Conservation (phyloP, 768 basidiomycete genomes). For the Cystobasidiopsis lactophilus region DNA sequence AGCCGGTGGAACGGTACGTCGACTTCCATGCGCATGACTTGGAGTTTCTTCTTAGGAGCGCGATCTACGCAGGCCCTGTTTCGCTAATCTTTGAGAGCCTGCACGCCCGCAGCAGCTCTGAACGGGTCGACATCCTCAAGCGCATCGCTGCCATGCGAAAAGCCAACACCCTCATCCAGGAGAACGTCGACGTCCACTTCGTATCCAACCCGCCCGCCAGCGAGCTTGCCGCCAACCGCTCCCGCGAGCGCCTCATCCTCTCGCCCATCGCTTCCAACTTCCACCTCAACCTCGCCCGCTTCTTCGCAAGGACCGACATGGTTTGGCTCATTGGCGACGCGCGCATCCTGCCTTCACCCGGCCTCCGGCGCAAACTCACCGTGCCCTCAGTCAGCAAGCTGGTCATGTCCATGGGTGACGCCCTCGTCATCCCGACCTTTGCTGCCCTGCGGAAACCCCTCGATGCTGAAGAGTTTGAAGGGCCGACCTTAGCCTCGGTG, state of each 20-base stretch:
- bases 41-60: no score
- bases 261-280: slow-evolving; percentile 16
- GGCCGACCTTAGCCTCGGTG: slow-evolving; percentile 4
- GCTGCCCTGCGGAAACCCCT: slow-evolving; percentile 13
- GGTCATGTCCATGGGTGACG: slow-evolving; percentile 16
- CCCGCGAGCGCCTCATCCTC: slow-evolving; percentile 17
- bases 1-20: slow-evolving; percentile 13
- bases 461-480: neutral
- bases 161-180: slow-evolving; percentile 11
- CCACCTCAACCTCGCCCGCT: slow-evolving; percentile 21
- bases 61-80: slow-evolving; percentile 15
- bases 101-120: slow-evolving; percentile 10
- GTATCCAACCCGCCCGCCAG: slow-evolving; percentile 12
- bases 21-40: no score
- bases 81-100: slow-evolving; percentile 18
- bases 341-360: slow-evolving; percentile 11
- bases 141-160: slow-evolving; percentile 11
- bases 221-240: slow-evolving; percentile 11
- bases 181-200: slow-evolving; percentile 18
- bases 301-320: slow-evolving; percentile 19
- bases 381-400: slow-evolving; percentile 8
- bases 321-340: slow-evolving; percentile 19
- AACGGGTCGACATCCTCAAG: slow-evolving; percentile 6
- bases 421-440: slow-evolving; percentile 19
- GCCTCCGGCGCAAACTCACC: slow-evolving; percentile 10